Base-by-base conservation (phyloP, 495 filamentous ascomycete genomes). In the Cercophora sp. region DNA sequence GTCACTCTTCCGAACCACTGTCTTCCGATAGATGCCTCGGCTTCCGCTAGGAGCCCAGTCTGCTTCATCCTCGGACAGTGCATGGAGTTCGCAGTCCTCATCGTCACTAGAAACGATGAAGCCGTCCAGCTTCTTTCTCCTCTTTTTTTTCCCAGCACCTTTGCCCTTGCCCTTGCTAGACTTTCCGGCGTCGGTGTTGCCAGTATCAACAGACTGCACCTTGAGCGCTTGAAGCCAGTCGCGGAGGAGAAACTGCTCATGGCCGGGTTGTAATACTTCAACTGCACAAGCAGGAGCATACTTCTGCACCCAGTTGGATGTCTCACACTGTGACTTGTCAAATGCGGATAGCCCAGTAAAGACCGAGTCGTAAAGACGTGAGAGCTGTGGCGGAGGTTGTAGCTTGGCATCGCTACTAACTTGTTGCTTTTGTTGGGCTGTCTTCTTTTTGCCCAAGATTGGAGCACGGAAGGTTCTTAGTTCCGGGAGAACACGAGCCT, bases 71-170 rank as follows among this genome's bases (percentile, higher is more conserved):
- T 88, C 88, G 2, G 79, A 77, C 36, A 93, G 56, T 54, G 89
- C 85, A 34, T 83, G 80, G 76, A 96, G 80, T 51, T 88, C 86
- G 47, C 82, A 77, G 9, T 72, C 76, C 57, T 96, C 91, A 20
- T 93, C 91, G 31, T 88, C 91, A 61, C 85, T 91, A 8, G 82
- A 85, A 8, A 97, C 77, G 27, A 99, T 74, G 60, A 99, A 99
- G 0, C 81, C 89, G 56, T 94, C 87, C 5, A 95, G 69, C 43
- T 88, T 72, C 58, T 85, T 86, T 56, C 85, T 85, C 52, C 82
- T 80, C 55, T 82, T 84, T 59, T 88, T 92, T 59, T 82, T 86
- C 50, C 74, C 79, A 27, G 65, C 68, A 16, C 69, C 70, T 23
- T 66, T 54, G 20, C 59, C 65, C 47, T 73, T 79, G 22, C 43